These are phyloP conservation scores for Spergularia azorica DNA, from an alignment of 179 eudicot species.

Conservation along the genomic window DNA sequence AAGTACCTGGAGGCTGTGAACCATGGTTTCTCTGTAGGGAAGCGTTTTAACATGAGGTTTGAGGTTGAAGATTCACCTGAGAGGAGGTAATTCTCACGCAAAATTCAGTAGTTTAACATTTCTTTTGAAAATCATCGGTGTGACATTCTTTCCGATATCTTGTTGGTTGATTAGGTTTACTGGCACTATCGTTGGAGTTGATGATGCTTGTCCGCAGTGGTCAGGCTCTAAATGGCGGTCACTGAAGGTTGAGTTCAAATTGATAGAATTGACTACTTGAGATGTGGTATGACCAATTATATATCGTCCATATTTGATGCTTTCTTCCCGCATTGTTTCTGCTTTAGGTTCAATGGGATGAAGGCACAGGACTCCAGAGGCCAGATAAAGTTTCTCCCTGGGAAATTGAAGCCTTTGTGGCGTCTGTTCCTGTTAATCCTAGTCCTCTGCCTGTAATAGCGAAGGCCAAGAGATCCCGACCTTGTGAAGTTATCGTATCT, in stretches of 20 bases:
- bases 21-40: constrained; percentile 58
- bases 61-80: constrained; percentile 92
- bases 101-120: not conserved
- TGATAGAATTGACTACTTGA: not conserved
- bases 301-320: constrained; percentile 27
- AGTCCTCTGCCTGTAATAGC: constrained; percentile 31
- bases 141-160: not conserved
- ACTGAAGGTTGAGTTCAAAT: constrained; percentile 58
- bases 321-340: constrained; percentile 13
- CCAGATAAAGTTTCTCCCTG: constrained; percentile 88
- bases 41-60: constrained; percentile 87
- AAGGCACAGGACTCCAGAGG: constrained; percentile 61
- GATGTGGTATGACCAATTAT: constrained; percentile 11
- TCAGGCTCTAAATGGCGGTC: constrained; percentile 75
- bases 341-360: constrained; percentile 88
- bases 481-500: constrained; percentile 48
- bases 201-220: constrained; percentile 68
- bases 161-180: constrained; percentile 53
- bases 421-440: constrained; percentile 47
- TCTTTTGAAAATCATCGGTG: not conserved
- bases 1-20: constrained; percentile 68
- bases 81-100: constrained; percentile 54
- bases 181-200: constrained; percentile 77
- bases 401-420: constrained; percentile 82
- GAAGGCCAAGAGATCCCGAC: constrained; percentile 75